phyloP scores from a whole-genome alignment of 768 basidiomycete species.

The Trametes elegans region DNA sequence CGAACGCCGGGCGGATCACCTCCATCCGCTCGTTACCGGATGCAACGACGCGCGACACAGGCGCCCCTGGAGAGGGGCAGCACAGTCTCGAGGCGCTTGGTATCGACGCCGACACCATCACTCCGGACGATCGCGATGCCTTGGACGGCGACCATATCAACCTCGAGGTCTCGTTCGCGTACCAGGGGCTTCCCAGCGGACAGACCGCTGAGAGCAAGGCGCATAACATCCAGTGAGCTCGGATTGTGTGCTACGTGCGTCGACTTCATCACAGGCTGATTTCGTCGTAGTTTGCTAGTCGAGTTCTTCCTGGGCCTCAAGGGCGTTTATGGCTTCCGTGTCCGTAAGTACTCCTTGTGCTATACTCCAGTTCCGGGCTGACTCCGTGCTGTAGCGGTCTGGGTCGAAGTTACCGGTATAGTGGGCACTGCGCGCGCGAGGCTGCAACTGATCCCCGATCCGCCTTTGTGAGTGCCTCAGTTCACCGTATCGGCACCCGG shows the following conservation, averaged over 20 bases:
- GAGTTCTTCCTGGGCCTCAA: conserved; percentile 62
- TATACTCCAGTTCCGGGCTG: background rate
- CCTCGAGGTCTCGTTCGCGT: conserved; percentile 69
- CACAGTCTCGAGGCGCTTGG: conserved; percentile 8
- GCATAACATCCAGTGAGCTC: conserved; percentile 53
- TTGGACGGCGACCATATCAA: conserved; percentile 54
- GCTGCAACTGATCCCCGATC: conserved; percentile 71
- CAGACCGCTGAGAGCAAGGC: conserved; percentile 34
- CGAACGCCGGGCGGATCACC: conserved; percentile 66
- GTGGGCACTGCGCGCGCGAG: conserved; percentile 61
- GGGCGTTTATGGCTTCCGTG: conserved; percentile 37
- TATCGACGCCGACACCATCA: conserved; percentile 6
- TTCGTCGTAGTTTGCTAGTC: conserved; percentile 43
- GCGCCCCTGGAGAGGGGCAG: conserved; percentile 30
- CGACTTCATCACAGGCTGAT: background rate
- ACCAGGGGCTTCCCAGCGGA: conserved; percentile 52
- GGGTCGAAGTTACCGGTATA: conserved; percentile 72
- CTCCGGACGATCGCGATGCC: conserved; percentile 24
- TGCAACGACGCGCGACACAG: conserved; percentile 27
- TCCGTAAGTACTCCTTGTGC: conserved; percentile 25
- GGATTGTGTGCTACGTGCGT: background rate
- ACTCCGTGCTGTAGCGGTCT: conserved; percentile 48
- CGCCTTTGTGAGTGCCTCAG: conserved; percentile 58
- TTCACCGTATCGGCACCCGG: too few species aligned
- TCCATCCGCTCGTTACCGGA: conserved; percentile 62